Base-by-base conservation (phyloP, 495 filamentous ascomycete genomes). In the Clohesyomyces aquaticus region DNA sequence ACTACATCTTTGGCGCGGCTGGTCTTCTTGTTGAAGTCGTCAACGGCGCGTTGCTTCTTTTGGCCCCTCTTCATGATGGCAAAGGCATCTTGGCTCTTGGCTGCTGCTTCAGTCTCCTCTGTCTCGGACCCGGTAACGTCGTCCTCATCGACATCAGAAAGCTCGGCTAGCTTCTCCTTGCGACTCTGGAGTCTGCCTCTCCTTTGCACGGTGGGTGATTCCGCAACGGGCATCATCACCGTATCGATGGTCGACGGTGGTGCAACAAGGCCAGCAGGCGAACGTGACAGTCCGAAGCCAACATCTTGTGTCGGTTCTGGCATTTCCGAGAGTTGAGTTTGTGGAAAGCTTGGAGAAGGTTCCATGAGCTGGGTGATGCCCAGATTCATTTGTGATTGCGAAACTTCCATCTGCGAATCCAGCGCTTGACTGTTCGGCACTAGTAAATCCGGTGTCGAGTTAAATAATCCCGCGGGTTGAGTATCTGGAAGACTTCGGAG, bases 1-100 rank as follows among this genome's bases (percentile, higher is more conserved):
- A 99, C 79, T 79, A 96, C 91, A 14, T 87, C 87, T 58, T 86
- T 91, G 0, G 91, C 93, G 69, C 91, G 89, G 75, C 90, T 95
- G 72, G 88, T 94, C 69, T 87, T 90, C 77, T 89, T 94, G 73
- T 96, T 83, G 66, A 90, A 96, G 8, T 78, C 76, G 21, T 82
- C 76, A 2, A 70, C 67, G 1, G 67, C 66, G 54, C 75, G 71
- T 61, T 76, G 71, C 63, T 87, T 86, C 71, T 83, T 84, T 0
- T 85, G 76, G 0, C 85, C 86, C 65, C 88, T 87, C 69, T 86
- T 85, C 85, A 96, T 87, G n/a, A 89, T 73, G 54, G 83, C 81
- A 70, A 96, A 96, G 0, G 86, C 89, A 60, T 81, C 80, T 2
- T 76, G 22, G 0, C 86, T 88, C 61, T 82, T 81, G 3, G 76